Base-by-base conservation (phyloP, 23 red algal species). In the Gracilariopsis chorda region DNA sequence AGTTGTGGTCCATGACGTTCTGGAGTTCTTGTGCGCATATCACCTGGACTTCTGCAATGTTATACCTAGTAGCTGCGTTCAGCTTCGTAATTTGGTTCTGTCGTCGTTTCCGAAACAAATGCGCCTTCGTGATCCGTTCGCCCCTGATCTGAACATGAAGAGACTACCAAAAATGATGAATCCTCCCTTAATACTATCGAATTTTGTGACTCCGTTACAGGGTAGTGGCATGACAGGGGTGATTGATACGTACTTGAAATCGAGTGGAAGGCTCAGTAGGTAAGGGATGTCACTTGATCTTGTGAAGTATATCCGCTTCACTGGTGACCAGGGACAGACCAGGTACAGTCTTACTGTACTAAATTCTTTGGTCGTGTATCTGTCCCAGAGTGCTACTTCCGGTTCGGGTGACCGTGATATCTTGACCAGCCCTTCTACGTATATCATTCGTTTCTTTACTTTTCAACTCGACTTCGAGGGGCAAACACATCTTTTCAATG, bases 1-100 rank as follows among this genome's bases (percentile, higher is more conserved):
- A 8, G 94, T 96, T 32, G 34, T 99, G 14, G 70, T 99, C 27
- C 97, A 99, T 44, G 97, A 99, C 88, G 94, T 99, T 71, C 97
- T 93, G 11, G 97, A 99, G 80, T 94, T 99, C 33, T 48, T 99
- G 2, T 95, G 93, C 62, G 93, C 87, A 27, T 94, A 92, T 70
- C 88, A 93, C 46, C 76, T 93, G 78, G 82, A 85, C 7, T 77
- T 99, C 19, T 93, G 88, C 48, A 90, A 96, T 45, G 62, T 68
- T 10, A 94, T 99, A 30, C 94, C 97, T 16, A 77, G 57, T 53
- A 44, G 77, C 0, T 99, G 97, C 51, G 91, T 95, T 19, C 97
- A 99, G 51, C 86, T 99, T 51, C 73, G 97, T 25, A 99, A 99
- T 39, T 43, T 99, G 40, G 85, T 99, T 19, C 71, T 99, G 52